Evolutionary conservation across 176 grass and related monocot genomes (phyloP), one percentile per base, ranked within the genome.

Genomic region (Themeda triandra): DNA sequence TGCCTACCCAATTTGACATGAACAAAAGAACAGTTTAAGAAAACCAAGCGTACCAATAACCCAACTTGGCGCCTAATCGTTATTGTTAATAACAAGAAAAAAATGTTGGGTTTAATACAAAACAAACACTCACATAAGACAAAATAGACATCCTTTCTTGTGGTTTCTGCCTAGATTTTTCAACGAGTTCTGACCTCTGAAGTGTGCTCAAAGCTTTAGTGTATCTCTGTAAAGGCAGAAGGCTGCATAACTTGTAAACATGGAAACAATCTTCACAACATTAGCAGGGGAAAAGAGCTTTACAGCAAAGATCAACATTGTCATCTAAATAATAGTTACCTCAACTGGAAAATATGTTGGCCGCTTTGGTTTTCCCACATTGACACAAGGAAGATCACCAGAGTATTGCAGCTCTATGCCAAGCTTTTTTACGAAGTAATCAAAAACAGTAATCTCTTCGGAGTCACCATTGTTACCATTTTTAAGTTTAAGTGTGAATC

Each of bases 141-240:
- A 68, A 35, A 33, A 8, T 30, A 36, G 17, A 35, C 65, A 36
- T 68, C 65, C 31, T 36, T 18, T 68, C 65, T 10, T 10, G 32
- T 8, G 65, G 65, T 19, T 68, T 68, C 31, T 88, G 88, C 78
- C 88, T 77, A 0, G 93, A 95, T 30, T 88, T 90, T 71, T 95
- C 88, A 1, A 95, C 88, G 2, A 95, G 88, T 2, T 66, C 66
- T 39, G 93, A 36, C 13, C 90, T 49, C 40, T 95, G 90, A 23
- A 75, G 23, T 8, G 45, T 83, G 1, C 80, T 85, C 64, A 95
- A 59, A 14, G 88, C 73, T 27, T 88, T 95, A 23, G 77, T 95
- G 32, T 95, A 95, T 33, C 93, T 87, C 80, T 95, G 90, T 51
- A 95, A 36, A 76, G 39, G 39, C 39, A 40, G 39, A 40, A 40